Base-by-base conservation (phyloP, 345 rosid genomes). In the Hypericum androsaemum region DNA sequence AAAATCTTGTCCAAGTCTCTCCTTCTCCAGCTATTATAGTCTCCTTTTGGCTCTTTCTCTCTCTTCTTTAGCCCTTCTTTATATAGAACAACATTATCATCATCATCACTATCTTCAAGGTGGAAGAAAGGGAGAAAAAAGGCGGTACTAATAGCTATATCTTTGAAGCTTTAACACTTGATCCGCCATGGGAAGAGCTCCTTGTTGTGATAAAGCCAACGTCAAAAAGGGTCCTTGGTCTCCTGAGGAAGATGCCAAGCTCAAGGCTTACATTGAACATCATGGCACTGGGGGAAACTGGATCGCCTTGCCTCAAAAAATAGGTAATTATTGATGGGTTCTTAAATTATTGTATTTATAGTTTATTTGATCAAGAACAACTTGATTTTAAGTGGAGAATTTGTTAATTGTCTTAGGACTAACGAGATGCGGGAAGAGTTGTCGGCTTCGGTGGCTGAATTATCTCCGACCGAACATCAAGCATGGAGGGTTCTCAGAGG, bases 251-350 rank as follows among this genome's bases (percentile, higher is more conserved):
- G 69, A 65, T 53, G 59, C 60, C 40, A 79, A 58, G 28, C 94
- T 84, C 74, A 84, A 84, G 73, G 66, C 69, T 43, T 84, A 81
- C 61, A 81, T 84, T 53, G 83, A 81, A 57, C 62, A 74, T 47
- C 65, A 74, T 62, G 94, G 94, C 67, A 84, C 86, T 3, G 69
- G 69, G 2, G 69, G 69, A 37, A 65, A 65, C 55, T 65, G 69
- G 69, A 65, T 65, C 6, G 88, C 94, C 62, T 71, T 84, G 68
- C 94, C 94, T 12, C 86, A 71, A 37, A 84, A 84, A 67, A 81
- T 79, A 55, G 94, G 94, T 79, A 71, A 22, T 17, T 3, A 37
- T 32, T 51, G 9, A 4, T 32, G 32, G 12, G 12, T 5, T 10
- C 6, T 48, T 39, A 7, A 11, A 38, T 2, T 13, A n/a, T 0